Evolutionary conservation across 441 rosid species (phyloP).

Genomic region (Pelargonium citronellum): DNA sequence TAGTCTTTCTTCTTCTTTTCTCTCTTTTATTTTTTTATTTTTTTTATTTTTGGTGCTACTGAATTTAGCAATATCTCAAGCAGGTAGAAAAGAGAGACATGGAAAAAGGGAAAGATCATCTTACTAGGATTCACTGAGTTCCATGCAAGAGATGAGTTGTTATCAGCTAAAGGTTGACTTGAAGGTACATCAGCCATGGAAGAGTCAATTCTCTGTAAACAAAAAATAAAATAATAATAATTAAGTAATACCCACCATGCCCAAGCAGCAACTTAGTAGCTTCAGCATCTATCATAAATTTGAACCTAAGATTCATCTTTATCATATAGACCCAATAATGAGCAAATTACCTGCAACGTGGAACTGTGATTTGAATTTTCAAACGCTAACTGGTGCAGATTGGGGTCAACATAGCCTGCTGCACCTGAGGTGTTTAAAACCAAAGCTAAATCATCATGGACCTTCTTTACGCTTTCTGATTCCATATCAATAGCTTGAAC

Average conservation of each 20-base stretch:
- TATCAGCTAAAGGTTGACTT: conserved; percentile 28
- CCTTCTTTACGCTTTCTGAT: conserved; percentile 7
- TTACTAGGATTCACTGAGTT: conserved; percentile 29
- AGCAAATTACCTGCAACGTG: conserved; percentile 31
- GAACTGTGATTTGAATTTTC: conserved; percentile 22
- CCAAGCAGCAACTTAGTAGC: background rate
- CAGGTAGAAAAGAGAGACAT: conserved; percentile 12
- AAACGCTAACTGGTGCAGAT: conserved; percentile 22
- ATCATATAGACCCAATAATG: background rate
- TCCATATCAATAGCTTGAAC: conserved; percentile 2
- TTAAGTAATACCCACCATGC: background rate
- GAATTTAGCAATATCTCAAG: background rate
- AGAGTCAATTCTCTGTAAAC: conserved; percentile 26
- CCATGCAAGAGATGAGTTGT: conserved; percentile 21
- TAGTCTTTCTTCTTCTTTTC: background rate
- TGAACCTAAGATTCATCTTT: conserved; percentile 14
- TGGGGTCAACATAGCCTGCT: conserved; percentile 19
- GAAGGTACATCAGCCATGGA: conserved; percentile 13
- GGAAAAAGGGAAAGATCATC: conserved; percentile 11
- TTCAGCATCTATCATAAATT: background rate
- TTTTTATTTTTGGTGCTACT: background rate
- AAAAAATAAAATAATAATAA: conserved; percentile 10
- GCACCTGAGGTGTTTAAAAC: conserved; percentile 14
- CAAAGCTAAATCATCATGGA: conserved; percentile 18
- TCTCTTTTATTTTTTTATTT: no score